Evolutionary conservation across 2,329 filamentous ascomycete genomes (phyloP).

Genomic region (Scortechinia acanthostroma): DNA sequence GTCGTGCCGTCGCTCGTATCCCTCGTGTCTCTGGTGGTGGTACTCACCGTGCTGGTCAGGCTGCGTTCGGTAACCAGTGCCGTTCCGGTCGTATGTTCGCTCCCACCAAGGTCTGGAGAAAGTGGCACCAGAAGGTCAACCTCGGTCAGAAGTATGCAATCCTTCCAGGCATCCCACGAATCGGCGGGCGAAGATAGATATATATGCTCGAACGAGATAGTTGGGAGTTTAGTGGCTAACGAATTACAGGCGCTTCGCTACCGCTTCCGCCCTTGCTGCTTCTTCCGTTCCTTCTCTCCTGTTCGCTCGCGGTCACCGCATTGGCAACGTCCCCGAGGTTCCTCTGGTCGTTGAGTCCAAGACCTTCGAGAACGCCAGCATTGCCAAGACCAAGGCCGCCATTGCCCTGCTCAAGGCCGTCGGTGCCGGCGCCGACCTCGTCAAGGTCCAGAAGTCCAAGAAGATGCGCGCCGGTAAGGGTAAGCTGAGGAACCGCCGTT

Average conservation of each 20-base stretch:
- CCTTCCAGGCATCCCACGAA: too few species aligned
- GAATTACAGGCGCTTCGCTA: slow-evolving; percentile 78
- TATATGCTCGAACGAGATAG: slow-evolving; percentile 3
- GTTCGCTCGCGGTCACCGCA: slow-evolving; percentile 92
- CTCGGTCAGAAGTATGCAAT: slow-evolving; percentile 81
- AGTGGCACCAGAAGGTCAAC: slow-evolving; percentile 99
- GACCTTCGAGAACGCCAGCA: slow-evolving; percentile 71
- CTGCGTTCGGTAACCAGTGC: slow-evolving; percentile 99
- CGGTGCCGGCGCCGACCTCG: slow-evolving; percentile 82
- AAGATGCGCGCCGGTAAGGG: slow-evolving; percentile 98
- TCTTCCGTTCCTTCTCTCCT: slow-evolving; percentile 92
- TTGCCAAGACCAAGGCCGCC: slow-evolving; percentile 84
- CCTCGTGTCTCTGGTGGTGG: slow-evolving; percentile 99
- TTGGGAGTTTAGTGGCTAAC: slow-evolving; percentile 6
- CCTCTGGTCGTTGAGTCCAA: slow-evolving; percentile 91
- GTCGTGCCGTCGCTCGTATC: slow-evolving; percentile 99
- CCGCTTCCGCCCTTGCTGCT: slow-evolving; percentile 91
- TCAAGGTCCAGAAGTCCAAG: slow-evolving; percentile 92
- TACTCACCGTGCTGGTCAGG: slow-evolving; percentile 99
- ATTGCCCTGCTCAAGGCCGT: slow-evolving; percentile 81
- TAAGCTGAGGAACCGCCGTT: slow-evolving; percentile 92
- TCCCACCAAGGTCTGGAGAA: slow-evolving; percentile 99
- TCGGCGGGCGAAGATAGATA: slow-evolving; percentile 7
- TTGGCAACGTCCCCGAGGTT: slow-evolving; percentile 87
- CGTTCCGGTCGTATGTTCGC: slow-evolving; percentile 99